Conservation (phyloP, 306 rosid genomes). For the Geum urbanum region DNA sequence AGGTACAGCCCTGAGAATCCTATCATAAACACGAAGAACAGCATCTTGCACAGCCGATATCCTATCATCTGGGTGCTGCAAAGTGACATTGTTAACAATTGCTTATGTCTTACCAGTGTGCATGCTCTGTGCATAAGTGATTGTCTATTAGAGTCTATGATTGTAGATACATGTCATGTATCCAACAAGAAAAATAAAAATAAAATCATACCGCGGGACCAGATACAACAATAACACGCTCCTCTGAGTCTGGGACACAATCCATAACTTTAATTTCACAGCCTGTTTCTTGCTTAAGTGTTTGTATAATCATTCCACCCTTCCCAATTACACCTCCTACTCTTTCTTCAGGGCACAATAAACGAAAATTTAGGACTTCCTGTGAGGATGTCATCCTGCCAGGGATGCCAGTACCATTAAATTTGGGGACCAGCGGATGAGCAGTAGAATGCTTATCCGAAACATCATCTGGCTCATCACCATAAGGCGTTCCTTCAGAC, state of each 20-base stretch:
- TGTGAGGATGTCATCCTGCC: conserved; percentile 55
- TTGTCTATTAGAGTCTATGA: not conserved
- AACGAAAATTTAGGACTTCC: conserved; percentile 66
- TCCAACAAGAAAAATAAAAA: not conserved
- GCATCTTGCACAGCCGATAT: conserved; percentile 95
- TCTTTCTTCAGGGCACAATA: conserved; percentile 73
- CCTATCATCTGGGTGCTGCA: conserved; percentile 95
- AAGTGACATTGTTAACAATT: conserved; percentile 34
- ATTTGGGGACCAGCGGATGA: conserved; percentile 45
- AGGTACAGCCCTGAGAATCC: conserved; percentile 66
- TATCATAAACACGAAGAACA: conserved; percentile 72
- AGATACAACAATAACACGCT: conserved; percentile 63
- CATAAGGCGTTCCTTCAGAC: conserved; percentile 44
- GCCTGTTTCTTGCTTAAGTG: conserved; percentile 74
- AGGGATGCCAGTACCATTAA: conserved; percentile 58
- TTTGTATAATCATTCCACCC: conserved; percentile 71
- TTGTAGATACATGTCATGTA: not conserved
- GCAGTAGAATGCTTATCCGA: conserved; percentile 43
- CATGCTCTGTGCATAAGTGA: not conserved
- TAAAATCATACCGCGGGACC: conserved; percentile 76
- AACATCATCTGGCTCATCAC: conserved; percentile 50
- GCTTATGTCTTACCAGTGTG: not conserved
- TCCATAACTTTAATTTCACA: conserved; percentile 85
- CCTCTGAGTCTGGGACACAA: conserved; percentile 52
- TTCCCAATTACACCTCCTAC: conserved; percentile 86